phyloP scores from a whole-genome alignment of 352 stramenopile genomes.

The Phytophthora fragariae region DNA sequence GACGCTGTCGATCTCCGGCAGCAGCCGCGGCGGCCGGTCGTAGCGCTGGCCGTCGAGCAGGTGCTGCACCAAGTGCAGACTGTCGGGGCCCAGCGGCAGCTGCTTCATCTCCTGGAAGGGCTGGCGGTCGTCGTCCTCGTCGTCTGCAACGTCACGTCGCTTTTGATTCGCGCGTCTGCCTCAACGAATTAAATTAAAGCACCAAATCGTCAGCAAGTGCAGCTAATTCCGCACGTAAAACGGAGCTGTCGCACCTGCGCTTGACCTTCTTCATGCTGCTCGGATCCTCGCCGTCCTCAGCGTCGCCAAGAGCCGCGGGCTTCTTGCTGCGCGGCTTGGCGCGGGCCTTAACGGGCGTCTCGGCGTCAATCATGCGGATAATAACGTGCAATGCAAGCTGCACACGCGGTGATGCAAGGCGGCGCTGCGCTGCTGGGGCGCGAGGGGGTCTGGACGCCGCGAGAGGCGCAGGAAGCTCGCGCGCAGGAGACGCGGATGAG shows the following conservation, averaged over 20 bases:
- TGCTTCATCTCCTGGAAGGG: conserved; percentile 23
- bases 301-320: conserved; percentile 19
- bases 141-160: conserved; percentile 52
- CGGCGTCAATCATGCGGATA: conserved; percentile 22
- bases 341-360: conserved; percentile 20
- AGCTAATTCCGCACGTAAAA: conserved; percentile 12
- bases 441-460: conserved; percentile 6
- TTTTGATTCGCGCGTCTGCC: conserved; percentile 58
- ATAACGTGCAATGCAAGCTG: background rate
- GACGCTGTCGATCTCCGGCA: conserved; percentile 71
- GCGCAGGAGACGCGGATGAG: conserved; percentile 13
- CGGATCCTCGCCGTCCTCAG: conserved; percentile 21
- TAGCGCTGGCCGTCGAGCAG: conserved; percentile 51
- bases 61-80: conserved; percentile 45
- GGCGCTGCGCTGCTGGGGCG: background rate
- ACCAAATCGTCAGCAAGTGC: conserved; percentile 13
- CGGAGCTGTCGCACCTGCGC: conserved; percentile 33
- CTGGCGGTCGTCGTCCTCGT: conserved; percentile 30
- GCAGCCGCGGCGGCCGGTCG: conserved; percentile 50
- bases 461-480: conserved; percentile 16
- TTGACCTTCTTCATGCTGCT: conserved; percentile 50
- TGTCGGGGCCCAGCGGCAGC: conserved; percentile 35
- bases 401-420: conserved; percentile 7
- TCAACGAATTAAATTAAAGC: background rate
- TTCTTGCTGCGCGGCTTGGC: conserved; percentile 38